These are phyloP conservation scores for Psilocybe cyanescens DNA, from an alignment of 768 basidiomycete genomes.

Conservation along the genomic window DNA sequence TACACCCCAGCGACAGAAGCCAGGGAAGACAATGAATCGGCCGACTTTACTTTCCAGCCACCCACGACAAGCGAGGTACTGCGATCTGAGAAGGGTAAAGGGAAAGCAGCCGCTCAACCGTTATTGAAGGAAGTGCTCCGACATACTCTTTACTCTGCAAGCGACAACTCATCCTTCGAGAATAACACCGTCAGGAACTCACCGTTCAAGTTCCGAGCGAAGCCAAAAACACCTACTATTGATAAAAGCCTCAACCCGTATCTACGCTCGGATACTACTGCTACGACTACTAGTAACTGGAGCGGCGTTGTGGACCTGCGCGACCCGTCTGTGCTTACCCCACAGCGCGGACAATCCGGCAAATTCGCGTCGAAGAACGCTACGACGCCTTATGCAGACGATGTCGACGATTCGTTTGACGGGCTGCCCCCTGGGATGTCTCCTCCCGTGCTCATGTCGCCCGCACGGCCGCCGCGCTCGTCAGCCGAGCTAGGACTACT, in stretches of 20 bases:
- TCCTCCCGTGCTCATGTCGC: conserved; percentile 61
- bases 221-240: conserved; percentile 60
- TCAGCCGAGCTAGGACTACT: conserved; percentile 50
- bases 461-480: conserved; percentile 52
- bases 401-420: conserved; percentile 59
- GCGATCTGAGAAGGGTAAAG: conserved; percentile 48
- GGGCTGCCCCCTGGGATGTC: conserved; percentile 61
- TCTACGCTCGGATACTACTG: conserved; percentile 52
- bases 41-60: conserved; percentile 23
- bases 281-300: conserved; percentile 60
- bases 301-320: conserved; percentile 76
- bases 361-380: conserved; percentile 24
- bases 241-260: conserved; percentile 63
- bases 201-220: conserved; percentile 53
- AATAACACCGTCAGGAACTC: conserved; percentile 39
- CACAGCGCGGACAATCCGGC: conserved; percentile 36
- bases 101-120: conserved; percentile 42
- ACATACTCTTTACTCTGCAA: conserved; percentile 48
- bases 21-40: conserved; percentile 17
- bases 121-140: conserved; percentile 55
- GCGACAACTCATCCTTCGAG: conserved; percentile 40
- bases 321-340: conserved; percentile 54
- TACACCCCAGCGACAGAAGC: conserved; percentile 4
- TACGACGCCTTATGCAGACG: conserved; percentile 28
- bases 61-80: conserved; percentile 24